phyloP scores from a whole-genome alignment of 441 rosid genomes.

The Manihot esculenta region DNA sequence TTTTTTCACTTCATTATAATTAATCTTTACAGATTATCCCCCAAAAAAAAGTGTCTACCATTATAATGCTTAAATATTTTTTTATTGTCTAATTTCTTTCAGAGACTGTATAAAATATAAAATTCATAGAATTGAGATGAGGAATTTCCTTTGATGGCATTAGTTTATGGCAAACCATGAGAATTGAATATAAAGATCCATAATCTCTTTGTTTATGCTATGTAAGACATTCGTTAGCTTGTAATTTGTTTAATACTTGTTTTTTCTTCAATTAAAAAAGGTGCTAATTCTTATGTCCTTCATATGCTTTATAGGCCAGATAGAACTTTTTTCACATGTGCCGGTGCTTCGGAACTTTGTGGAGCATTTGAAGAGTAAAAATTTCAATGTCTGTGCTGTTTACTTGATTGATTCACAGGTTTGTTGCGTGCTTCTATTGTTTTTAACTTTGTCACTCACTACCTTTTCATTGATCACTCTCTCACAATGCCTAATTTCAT shows the following conservation, averaged over 20 bases:
- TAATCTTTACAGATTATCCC: background rate
- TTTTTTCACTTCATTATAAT: background rate
- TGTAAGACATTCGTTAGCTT: background rate
- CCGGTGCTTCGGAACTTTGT: conserved; percentile 84
- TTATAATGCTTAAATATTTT: background rate
- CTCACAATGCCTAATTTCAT: background rate
- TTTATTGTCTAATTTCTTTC: background rate
- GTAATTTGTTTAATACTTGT: background rate
- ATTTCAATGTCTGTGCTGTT: conserved; percentile 78
- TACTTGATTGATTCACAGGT: conserved; percentile 96
- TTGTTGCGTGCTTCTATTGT: conserved; percentile 24
- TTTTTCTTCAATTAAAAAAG: background rate
- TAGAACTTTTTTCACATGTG: conserved; percentile 93
- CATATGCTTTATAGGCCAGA: conserved; percentile 56
- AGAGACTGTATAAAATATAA: no score
- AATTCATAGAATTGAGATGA: background rate
- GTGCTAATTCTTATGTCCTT: background rate
- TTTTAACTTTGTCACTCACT: conserved; percentile 1
- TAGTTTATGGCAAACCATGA: background rate
- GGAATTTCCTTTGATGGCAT: background rate
- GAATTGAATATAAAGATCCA: background rate
- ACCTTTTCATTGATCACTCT: conserved; percentile 1
- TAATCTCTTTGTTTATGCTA: no score
- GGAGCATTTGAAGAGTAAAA: conserved; percentile 72
- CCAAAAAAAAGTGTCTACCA: background rate